Conservation (phyloP, 441 rosid genomes). For the Gossypium lobatum region DNA sequence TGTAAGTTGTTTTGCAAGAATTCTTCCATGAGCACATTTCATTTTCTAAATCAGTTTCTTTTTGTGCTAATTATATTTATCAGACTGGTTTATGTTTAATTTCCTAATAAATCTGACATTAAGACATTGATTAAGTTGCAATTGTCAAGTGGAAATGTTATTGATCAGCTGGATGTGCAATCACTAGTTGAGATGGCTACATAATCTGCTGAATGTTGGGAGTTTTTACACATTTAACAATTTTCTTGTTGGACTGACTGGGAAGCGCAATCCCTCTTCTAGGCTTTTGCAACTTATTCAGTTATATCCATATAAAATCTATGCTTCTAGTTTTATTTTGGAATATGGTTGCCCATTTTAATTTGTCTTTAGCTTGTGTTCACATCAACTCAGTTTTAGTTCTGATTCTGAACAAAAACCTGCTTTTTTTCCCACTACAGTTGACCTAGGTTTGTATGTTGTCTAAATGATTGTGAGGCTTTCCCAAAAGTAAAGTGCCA, state of each 20-base stretch:
- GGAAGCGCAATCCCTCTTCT: not conserved
- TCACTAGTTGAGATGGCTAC: not conserved
- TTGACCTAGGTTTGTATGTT: not conserved
- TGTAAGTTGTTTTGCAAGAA: slow-evolving; percentile 53
- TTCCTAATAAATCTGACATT: not conserved
- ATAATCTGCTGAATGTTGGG: not conserved
- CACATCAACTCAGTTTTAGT: not conserved
- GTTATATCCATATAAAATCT: not conserved
- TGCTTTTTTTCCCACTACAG: not conserved
- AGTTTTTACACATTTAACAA: not conserved
- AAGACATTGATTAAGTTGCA: not conserved
- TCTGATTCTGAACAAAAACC: not conserved
- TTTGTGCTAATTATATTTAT: not conserved
- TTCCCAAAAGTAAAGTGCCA: not conserved
- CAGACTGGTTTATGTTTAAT: not conserved
- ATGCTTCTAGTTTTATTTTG: slow-evolving; percentile 5
- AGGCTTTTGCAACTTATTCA: not conserved
- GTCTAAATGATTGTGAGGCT: not conserved
- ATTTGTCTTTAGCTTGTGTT: not conserved
- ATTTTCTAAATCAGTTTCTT: not conserved
- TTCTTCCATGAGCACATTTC: slow-evolving; percentile 14
- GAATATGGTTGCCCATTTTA: not conserved
- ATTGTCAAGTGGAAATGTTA: not conserved
- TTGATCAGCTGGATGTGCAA: not conserved
- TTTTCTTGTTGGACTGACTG: not conserved